These are phyloP conservation scores for Raffaelea deltoideospora DNA, from an alignment of 2,329 filamentous ascomycete genomes.

Conservation along the genomic window DNA sequence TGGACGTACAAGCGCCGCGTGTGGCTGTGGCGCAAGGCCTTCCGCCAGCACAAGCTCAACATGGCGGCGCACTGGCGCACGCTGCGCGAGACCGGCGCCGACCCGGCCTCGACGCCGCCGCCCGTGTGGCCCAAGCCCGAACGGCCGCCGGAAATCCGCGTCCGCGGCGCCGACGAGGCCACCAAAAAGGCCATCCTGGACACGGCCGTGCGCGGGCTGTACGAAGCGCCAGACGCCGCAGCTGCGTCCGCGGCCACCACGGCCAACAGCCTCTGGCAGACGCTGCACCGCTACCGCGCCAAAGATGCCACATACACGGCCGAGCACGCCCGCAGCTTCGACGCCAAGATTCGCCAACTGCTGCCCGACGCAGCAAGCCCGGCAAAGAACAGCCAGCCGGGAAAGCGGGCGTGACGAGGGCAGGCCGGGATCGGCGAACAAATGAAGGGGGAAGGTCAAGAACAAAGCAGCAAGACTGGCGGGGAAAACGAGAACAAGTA, in stretches of 20 bases:
- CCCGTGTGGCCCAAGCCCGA: too few species aligned
- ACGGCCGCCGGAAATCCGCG: too few species aligned
- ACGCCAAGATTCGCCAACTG: constrained; percentile 15
- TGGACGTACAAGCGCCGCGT: constrained; percentile 7
- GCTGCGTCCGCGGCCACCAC: constrained; percentile 4
- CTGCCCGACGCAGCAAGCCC: constrained; percentile 9
- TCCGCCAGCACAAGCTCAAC: too few species aligned
- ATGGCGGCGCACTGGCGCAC: too few species aligned
- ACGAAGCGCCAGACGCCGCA: constrained; percentile 17
- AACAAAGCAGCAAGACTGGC: not conserved
- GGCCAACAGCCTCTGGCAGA: constrained; percentile 3
- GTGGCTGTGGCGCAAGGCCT: too few species aligned
- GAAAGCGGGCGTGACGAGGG: too few species aligned
- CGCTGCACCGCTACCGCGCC: constrained; percentile 20
- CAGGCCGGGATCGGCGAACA: too few species aligned
- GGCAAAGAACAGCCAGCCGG: not conserved
- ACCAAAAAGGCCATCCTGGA: constrained; percentile 20
- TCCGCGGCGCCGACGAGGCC: too few species aligned
- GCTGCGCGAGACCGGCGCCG: too few species aligned
- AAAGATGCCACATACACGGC: constrained; percentile 18
- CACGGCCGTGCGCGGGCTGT: constrained; percentile 21
- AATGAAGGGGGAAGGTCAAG: not conserved
- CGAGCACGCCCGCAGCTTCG: constrained; percentile 23
- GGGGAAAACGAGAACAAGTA: not conserved
- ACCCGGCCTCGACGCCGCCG: too few species aligned